Evolutionary conservation across 2,329 filamentous ascomycete species (phyloP).

Genomic region (Xylaria hypoxylon): DNA sequence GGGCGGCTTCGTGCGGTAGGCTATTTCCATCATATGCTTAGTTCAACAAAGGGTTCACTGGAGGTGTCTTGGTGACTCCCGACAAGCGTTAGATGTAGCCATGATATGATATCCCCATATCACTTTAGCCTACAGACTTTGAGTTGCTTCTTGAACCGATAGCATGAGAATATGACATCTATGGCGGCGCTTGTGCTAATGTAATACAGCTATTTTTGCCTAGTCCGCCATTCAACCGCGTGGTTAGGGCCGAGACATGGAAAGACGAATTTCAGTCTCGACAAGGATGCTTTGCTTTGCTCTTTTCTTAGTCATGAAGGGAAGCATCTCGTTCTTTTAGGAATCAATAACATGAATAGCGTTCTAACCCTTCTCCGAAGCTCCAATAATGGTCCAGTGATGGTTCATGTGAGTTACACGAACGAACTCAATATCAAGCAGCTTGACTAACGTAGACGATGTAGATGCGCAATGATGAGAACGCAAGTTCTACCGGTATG

Average conservation of each 20-base stretch:
- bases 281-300: constrained; percentile 81
- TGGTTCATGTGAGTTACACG: constrained; percentile 68
- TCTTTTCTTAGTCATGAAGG: constrained; percentile 81
- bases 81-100: constrained; percentile 18
- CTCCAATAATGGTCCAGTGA: constrained; percentile 72
- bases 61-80: neutral
- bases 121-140: neutral
- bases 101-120: neutral
- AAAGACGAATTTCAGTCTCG: constrained; percentile 71
- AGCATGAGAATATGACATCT: constrained; percentile 3
- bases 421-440: constrained; percentile 21
- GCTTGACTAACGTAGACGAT: constrained; percentile 3
- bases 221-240: constrained; percentile 82
- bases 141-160: neutral
- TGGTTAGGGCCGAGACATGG: constrained; percentile 94
- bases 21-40: constrained; percentile 22
- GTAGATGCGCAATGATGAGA: constrained; percentile 75
- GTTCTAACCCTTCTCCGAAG: constrained; percentile 77
- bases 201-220: constrained; percentile 76
- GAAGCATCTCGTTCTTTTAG: constrained; percentile 80
- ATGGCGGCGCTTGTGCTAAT: constrained; percentile 38
- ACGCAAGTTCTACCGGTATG: constrained; percentile 64
- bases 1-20: constrained; percentile 65
- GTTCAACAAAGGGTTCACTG: neutral
- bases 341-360: constrained; percentile 78